These are phyloP conservation scores for Venturia asperata DNA, from an alignment of 2,329 filamentous ascomycete species.

Conservation along the genomic window DNA sequence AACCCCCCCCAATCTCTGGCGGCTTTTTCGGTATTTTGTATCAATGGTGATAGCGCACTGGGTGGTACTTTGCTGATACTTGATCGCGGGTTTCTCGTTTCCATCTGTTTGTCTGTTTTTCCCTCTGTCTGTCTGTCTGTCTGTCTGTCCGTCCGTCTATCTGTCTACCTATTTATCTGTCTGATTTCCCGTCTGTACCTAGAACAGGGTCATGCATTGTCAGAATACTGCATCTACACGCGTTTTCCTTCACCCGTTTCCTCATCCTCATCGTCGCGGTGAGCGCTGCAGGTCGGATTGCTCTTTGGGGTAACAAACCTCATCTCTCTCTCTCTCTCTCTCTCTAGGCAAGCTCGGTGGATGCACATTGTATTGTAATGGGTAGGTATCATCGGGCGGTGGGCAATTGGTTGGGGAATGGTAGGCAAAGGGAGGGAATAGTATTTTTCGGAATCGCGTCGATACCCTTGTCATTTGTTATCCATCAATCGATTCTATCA, in stretches of 20 bases:
- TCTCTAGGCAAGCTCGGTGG: background rate
- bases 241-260: background rate
- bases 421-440: constrained; percentile 9
- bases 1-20: constrained; percentile 1
- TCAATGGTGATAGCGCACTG: constrained; percentile 3
- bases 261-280: background rate
- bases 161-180: background rate
- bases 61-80: background rate
- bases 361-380: background rate
- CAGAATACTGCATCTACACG: background rate
- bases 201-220: background rate
- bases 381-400: constrained; percentile 1
- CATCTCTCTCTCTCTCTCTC: too few species aligned
- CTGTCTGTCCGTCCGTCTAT: too few species aligned
- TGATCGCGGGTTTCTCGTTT: background rate
- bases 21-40: background rate
- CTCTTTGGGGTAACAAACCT: too few species aligned
- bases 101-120: too few species aligned
- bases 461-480: constrained; percentile 6
- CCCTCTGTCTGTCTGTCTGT: background rate
- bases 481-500: too few species aligned
- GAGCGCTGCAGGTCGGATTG: background rate
- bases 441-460: constrained; percentile 9
- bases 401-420: background rate
- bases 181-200: background rate